Conservation (phyloP, 148 eudicot species). For the Fagopyrum tataricum region DNA sequence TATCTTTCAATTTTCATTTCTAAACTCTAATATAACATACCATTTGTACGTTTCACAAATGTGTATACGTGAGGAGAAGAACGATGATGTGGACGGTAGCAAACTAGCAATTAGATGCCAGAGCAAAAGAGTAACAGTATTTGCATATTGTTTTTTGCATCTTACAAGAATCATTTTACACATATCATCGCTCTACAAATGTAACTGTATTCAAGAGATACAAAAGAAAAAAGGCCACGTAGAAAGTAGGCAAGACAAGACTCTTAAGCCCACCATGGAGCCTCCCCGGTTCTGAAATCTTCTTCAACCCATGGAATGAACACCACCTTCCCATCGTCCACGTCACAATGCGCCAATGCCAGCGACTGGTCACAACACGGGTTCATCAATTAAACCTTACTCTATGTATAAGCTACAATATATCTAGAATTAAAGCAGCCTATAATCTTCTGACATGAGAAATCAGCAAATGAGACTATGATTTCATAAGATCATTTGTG, state of each 20-base stretch:
- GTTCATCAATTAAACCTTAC: neutral
- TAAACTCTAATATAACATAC: no score
- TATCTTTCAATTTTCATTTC: no score
- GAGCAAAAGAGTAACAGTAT: conserved; percentile 5
- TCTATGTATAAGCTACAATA: no score
- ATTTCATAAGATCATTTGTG: no score
- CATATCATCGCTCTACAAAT: conserved; percentile 5
- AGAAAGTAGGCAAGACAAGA: neutral
- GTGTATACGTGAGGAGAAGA: no score
- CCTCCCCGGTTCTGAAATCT: conserved; percentile 83
- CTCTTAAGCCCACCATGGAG: conserved; percentile 78
- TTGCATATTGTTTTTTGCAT: conserved; percentile 13
- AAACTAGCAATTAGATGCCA: neutral
- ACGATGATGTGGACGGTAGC: no score
- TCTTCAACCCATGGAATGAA: conserved; percentile 87
- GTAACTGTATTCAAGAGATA: conserved; percentile 9
- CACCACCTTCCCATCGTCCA: conserved; percentile 71
- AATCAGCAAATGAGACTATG: no score
- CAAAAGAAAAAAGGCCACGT: conserved; percentile 4
- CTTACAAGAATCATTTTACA: conserved; percentile 20
- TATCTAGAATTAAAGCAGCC: no score
- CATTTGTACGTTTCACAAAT: no score
- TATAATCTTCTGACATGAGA: no score
- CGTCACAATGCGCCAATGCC: conserved; percentile 50
- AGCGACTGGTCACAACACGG: conserved; percentile 43